Percentiles rank a stretch among this genome's conserved stretches.
phyloP scores from a whole-genome alignment of 148 eudicot genomes.

The Tetragonia tetragonoides region DNA sequence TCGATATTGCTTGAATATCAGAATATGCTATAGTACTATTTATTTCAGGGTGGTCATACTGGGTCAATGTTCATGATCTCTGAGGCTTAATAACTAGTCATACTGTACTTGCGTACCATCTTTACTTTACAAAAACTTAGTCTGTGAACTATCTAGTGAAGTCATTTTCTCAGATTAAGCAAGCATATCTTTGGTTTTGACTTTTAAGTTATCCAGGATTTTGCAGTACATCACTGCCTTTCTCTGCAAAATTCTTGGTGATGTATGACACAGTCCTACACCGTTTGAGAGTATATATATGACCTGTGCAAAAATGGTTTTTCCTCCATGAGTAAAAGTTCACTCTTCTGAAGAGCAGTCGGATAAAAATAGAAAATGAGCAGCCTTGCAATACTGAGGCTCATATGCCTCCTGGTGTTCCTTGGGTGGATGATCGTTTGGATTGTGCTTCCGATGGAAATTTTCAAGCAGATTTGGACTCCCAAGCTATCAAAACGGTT shows the following conservation, averaged over 20 bases:
- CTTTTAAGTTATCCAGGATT: neutral
- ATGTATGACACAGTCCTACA: neutral
- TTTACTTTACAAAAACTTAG: too few species aligned
- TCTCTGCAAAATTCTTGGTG: neutral
- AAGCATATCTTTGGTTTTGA: too few species aligned
- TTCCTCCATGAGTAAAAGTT: neutral
- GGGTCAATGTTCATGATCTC: too few species aligned
- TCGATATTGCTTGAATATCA: too few species aligned
- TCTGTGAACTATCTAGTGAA: too few species aligned
- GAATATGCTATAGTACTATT: too few species aligned
- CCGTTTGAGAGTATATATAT: neutral
- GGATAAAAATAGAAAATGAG: conserved; percentile 17
- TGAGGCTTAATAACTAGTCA: too few species aligned
- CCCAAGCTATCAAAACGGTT: conserved; percentile 34
- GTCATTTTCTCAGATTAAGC: too few species aligned
- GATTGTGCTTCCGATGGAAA: conserved; percentile 55
- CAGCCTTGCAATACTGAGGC: conserved; percentile 26
- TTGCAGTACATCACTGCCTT: conserved; percentile 20
- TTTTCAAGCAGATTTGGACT: conserved; percentile 49
- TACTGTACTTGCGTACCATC: too few species aligned
- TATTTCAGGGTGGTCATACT: too few species aligned
- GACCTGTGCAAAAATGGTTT: neutral
- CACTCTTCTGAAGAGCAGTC: neutral
- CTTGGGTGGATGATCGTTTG: conserved; percentile 57
- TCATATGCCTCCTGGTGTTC: conserved; percentile 37